A percentile compares a stretch with the other conserved stretches of the same genome.
Conservation (phyloP, 2,329 filamentous ascomycete genomes). For the Colletotrichum eleusines region DNA sequence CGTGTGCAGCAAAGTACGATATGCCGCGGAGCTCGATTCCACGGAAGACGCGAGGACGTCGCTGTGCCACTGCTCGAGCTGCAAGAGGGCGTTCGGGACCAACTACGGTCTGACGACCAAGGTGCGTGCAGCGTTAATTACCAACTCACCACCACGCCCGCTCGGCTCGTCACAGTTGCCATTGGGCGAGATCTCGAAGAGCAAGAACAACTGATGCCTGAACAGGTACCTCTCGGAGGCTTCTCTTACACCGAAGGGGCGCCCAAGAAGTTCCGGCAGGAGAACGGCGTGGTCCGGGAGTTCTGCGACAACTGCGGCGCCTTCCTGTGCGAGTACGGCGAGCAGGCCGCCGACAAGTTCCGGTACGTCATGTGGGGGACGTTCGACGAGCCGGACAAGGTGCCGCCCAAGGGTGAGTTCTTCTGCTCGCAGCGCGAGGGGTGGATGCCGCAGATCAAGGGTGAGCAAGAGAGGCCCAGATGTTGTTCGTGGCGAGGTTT, state of each 20-base stretch:
- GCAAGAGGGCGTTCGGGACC: constrained; percentile 50
- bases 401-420: constrained; percentile 67
- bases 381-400: constrained; percentile 60
- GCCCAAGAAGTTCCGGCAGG: constrained; percentile 48
- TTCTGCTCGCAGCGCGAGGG: constrained; percentile 60
- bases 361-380: constrained; percentile 61
- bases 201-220: not conserved
- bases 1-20: not conserved
- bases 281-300: constrained; percentile 50
- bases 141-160: not conserved
- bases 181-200: not conserved
- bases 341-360: constrained; percentile 55
- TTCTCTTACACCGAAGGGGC: constrained; percentile 47
- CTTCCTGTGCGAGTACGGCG: constrained; percentile 51
- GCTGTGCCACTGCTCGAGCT: constrained; percentile 51
- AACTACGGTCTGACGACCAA: constrained; percentile 52
- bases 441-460: constrained; percentile 64
- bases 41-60: constrained; percentile 44
- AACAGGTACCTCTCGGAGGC: constrained; percentile 43
- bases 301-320: constrained; percentile 50
- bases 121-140: too few relatives aligned
- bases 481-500: not conserved
- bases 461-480: constrained; percentile 45
- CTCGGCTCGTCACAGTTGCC: not conserved
- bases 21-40: not conserved